Percentiles rank a stretch among this genome's conserved stretches.
These are phyloP conservation scores for Anacardium occidentale DNA, from an alignment of 345 rosid species.

Conservation along the genomic window DNA sequence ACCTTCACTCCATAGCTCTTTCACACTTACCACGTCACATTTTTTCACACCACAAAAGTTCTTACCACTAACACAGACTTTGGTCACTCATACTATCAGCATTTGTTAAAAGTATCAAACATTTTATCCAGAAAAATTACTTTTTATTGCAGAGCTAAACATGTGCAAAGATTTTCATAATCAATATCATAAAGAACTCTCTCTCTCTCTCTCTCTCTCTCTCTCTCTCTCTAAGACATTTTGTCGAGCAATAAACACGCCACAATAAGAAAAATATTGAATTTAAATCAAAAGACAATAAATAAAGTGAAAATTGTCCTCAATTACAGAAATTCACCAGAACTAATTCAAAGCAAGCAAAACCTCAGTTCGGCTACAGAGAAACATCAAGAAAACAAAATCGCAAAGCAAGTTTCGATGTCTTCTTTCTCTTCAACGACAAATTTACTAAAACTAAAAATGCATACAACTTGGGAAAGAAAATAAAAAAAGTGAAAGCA, in stretches of 20 bases:
- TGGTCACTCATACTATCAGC: not conserved
- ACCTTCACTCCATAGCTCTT: too few species aligned
- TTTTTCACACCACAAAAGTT: too few species aligned
- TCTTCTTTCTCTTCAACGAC: not conserved
- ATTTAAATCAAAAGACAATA: not conserved
- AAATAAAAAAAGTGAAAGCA: not conserved
- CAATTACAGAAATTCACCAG: not conserved
- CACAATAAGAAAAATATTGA: not conserved
- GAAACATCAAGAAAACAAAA: not conserved
- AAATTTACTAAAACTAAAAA: not conserved
- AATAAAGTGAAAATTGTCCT: not conserved
- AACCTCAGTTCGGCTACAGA: not conserved
- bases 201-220: too few species aligned
- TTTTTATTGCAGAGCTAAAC: not conserved
- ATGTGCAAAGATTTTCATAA: not conserved
- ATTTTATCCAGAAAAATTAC: not conserved
- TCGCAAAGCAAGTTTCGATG: not conserved
- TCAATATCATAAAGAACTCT: not conserved
- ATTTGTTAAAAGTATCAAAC: not conserved
- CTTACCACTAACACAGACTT: too few species aligned
- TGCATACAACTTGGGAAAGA: not conserved
- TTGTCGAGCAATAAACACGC: conserved; percentile 42
- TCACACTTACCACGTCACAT: too few species aligned
- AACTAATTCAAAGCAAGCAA: not conserved
- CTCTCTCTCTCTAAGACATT: conserved; percentile 25